Base-by-base conservation (phyloP, 352 stramenopile genomes). In the Phytophthora cryptogea region DNA sequence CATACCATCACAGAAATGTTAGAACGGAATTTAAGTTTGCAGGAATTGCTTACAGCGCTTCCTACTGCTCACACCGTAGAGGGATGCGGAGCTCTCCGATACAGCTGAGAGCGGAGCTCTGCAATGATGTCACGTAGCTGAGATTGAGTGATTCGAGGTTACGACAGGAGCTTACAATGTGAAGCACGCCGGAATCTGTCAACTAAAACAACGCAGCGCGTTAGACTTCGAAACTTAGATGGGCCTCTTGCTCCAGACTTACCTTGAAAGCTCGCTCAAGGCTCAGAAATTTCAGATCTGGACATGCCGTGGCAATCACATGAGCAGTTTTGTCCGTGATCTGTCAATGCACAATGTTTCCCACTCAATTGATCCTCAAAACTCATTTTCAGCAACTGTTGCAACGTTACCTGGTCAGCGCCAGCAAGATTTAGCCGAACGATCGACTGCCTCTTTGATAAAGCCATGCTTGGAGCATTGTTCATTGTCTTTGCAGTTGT, bases 381-480 rank as follows among this genome's bases (percentile, higher is more conserved):
- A 23, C 20, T 23, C 20, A 36, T 14, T 30, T 27, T 10, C 45
- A 37, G 4, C 26, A 16, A 20, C 10, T 17, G 8, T 43, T 35
- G 10, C 35, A 16, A 46, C 26, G 46, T 33, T 49, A 85, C 74
- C 51, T 85, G 61, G 30, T 92, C 82, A 4, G 79, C 80, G 8
- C 76, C 76, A 39, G 68, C 49, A n/a, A 92, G 71, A 47, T 92
- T 89, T 5, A 92, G 54, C 46, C 65, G 59, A 28, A 66, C n/a
- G 20, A 73, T 50, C 7, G 42, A 13, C 14, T 61, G 31, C 13
- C 32, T 47, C 8, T 53, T 70, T 31, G 41, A 27, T 28, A 58
- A 17, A 6, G 11, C 16, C 16, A 23, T 8, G n/a, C 1, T 41
- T n/a, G 20, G 20, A 17, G 31, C 7, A 30, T 48, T 27, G 33